Evolutionary conservation across 768 basidiomycete genomes (phyloP).

Genomic region (Tricholoma hemisulphureum): DNA sequence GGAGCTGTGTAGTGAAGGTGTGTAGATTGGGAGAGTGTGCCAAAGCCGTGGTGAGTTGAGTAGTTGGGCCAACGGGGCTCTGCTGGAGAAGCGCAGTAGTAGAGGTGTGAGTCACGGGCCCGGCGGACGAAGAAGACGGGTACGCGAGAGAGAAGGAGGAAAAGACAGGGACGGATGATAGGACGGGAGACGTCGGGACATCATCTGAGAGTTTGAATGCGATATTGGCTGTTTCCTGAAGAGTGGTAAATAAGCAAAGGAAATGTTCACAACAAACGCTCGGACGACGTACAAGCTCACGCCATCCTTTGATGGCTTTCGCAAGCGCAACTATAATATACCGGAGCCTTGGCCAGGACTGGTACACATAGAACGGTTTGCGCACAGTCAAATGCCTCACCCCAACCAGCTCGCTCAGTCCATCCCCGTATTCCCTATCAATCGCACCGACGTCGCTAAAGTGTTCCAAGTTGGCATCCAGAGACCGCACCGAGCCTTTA

Average conservation of each 20-base stretch:
- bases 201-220: constrained; percentile 58
- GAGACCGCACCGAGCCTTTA: constrained; percentile 19
- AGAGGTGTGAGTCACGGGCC: neutral
- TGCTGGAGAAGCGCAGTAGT: constrained; percentile 2
- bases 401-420: constrained; percentile 33
- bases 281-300: constrained; percentile 45
- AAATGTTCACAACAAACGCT: constrained; percentile 1
- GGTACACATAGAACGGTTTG: constrained; percentile 51
- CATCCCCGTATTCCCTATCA: constrained; percentile 39
- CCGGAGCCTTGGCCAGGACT: constrained; percentile 48
- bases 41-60: constrained; percentile 33
- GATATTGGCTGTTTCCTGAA: constrained; percentile 52
- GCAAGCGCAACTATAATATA: constrained; percentile 47
- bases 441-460: constrained; percentile 19
- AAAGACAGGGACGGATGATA: constrained; percentile 14
- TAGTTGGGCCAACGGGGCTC: constrained; percentile 25
- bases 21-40: constrained; percentile 44
- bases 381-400: constrained; percentile 52
- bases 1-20: constrained; percentile 51
- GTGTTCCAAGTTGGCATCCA: constrained; percentile 39
- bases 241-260: neutral
- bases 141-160: constrained; percentile 10
- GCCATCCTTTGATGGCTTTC: constrained; percentile 42
- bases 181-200: constrained; percentile 19
- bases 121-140: neutral